These are phyloP conservation scores for Piedraia hortae DNA, from an alignment of 2,329 filamentous ascomycete species.

Conservation along the genomic window DNA sequence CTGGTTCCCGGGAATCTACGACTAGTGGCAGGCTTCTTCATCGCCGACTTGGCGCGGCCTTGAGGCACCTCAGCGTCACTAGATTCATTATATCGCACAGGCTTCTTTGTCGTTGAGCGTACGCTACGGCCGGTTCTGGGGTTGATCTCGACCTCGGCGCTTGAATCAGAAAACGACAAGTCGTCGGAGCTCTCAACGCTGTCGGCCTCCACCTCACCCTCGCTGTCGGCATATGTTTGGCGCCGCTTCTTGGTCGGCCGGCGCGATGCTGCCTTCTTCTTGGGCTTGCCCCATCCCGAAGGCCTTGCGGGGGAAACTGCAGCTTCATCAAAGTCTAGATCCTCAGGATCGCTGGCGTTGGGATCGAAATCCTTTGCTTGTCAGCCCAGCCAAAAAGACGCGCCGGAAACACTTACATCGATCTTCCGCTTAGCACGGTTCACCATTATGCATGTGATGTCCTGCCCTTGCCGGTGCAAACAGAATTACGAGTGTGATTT, in stretches of 20 bases:
- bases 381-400: too few relatives aligned
- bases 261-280: constrained; percentile 6
- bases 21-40: too few relatives aligned
- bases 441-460: too few relatives aligned
- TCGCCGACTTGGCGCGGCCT: constrained; percentile 1
- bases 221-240: constrained; percentile 14
- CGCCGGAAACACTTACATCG: too few relatives aligned
- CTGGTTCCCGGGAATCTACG: too few relatives aligned
- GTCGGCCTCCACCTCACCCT: constrained; percentile 19
- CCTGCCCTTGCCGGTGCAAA: too few relatives aligned
- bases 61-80: constrained; percentile 15
- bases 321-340: constrained; percentile 12
- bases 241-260: constrained; percentile 13
- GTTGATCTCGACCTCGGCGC: constrained; percentile 24
- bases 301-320: constrained; percentile 4
- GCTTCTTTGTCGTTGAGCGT: constrained; percentile 27
- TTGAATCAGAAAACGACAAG: constrained; percentile 16
- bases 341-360: constrained; percentile 13
- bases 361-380: constrained; percentile 10
- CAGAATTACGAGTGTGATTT: too few relatives aligned
- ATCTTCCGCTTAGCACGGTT: too few relatives aligned
- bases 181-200: constrained; percentile 16
- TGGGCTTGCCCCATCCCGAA: constrained; percentile 4
- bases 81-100: constrained; percentile 27
- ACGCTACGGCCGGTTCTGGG: constrained; percentile 26